Percentiles rank a stretch among this genome's conserved stretches.
Evolutionary conservation across 164 flowering plant genomes (phyloP).

Genomic region (Tinospora cordifolia): DNA sequence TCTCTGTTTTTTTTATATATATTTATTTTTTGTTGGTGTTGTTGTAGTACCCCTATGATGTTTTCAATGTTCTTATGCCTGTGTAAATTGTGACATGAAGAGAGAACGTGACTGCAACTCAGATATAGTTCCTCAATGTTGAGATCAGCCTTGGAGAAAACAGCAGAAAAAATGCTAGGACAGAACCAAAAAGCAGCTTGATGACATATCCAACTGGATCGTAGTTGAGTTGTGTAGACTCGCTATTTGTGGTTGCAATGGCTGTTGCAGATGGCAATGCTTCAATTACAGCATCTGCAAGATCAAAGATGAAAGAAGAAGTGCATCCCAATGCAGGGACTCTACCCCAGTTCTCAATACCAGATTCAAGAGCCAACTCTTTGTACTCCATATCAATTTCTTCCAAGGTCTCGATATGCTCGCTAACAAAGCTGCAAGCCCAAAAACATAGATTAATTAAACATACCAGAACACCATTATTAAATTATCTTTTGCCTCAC

Average conservation of each 20-base stretch:
- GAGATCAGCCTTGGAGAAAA: slow-evolving; percentile 50
- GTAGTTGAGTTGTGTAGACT: slow-evolving; percentile 27
- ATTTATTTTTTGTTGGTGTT: too few species aligned
- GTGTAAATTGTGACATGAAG: neutral
- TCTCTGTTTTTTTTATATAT: too few species aligned
- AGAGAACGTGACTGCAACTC: neutral
- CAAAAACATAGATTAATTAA: neutral
- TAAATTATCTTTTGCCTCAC: neutral
- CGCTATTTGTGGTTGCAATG: slow-evolving; percentile 27
- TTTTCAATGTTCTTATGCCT: neutral
- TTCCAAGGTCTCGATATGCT: slow-evolving; percentile 96
- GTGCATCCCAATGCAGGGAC: slow-evolving; percentile 85
- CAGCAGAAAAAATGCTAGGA: slow-evolving; percentile 60
- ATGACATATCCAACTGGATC: slow-evolving; percentile 39
- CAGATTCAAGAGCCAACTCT: slow-evolving; percentile 89
- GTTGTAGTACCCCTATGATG: neutral
- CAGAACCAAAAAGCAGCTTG: slow-evolving; percentile 66
- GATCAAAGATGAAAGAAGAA: slow-evolving; percentile 70
- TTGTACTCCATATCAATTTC: slow-evolving; percentile 98
- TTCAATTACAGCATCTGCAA: slow-evolving; percentile 94
- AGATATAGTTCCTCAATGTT: slow-evolving; percentile 36
- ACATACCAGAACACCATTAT: neutral
- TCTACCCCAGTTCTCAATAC: slow-evolving; percentile 91
- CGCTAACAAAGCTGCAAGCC: slow-evolving; percentile 85
- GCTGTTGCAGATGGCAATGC: slow-evolving; percentile 76